Evolutionary conservation across 2,329 filamentous ascomycete species (phyloP).

Genomic region (Alternaria sp.): DNA sequence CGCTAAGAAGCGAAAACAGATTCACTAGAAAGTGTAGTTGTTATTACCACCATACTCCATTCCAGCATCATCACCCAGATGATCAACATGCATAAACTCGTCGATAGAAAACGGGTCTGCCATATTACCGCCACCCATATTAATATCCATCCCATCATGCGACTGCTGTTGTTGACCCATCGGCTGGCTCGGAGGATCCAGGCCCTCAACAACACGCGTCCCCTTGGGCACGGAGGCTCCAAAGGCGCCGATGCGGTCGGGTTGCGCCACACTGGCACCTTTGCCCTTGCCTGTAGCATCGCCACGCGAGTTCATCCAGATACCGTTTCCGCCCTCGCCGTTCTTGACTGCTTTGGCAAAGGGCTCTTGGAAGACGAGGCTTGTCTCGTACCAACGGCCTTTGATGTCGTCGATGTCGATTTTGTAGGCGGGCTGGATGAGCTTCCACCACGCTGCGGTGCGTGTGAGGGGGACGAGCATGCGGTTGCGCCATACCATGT

Average conservation of each 20-base stretch:
- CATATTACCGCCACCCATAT: slow-evolving; percentile 5
- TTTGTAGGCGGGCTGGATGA: slow-evolving; percentile 41
- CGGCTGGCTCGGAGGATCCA: slow-evolving; percentile 32
- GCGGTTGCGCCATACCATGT: slow-evolving; percentile 57
- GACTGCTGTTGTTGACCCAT: slow-evolving; percentile 14
- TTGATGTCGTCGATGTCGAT: slow-evolving; percentile 59
- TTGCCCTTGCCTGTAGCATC: slow-evolving; percentile 43
- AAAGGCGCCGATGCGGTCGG: slow-evolving; percentile 51
- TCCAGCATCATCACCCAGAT: slow-evolving; percentile 32
- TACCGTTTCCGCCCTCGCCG: slow-evolving; percentile 51
- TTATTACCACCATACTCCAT: slow-evolving; percentile 17
- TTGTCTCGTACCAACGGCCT: slow-evolving; percentile 67
- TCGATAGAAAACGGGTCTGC: slow-evolving; percentile 34
- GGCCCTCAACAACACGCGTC: slow-evolving; percentile 48
- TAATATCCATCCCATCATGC: slow-evolving; percentile 22
- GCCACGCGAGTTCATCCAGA: slow-evolving; percentile 56
- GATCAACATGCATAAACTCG: slow-evolving; percentile 54
- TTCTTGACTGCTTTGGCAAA: slow-evolving; percentile 44
- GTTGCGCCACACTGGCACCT: slow-evolving; percentile 34
- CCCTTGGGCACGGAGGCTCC: slow-evolving; percentile 49
- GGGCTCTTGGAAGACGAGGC: slow-evolving; percentile 52
- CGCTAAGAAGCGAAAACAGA: not conserved
- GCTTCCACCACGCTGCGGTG: slow-evolving; percentile 52
- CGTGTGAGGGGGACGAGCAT: slow-evolving; percentile 48
- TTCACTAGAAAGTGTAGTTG: slow-evolving; percentile 3